Base-by-base conservation (phyloP, 192 early-diverging fungal species). In the Coemansia sp. region DNA sequence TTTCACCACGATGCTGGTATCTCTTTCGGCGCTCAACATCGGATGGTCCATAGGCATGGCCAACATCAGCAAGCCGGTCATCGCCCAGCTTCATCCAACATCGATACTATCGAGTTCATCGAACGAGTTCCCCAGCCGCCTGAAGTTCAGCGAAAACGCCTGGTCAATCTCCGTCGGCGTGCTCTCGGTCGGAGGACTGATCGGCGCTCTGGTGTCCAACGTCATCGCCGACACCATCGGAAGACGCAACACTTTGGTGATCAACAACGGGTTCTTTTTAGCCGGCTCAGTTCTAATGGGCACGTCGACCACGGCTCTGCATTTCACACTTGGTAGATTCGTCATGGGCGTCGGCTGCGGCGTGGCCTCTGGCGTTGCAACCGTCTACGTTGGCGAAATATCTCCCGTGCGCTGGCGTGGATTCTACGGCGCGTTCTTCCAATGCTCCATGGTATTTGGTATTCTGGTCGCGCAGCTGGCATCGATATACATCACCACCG, bases 301-400 rank as follows among this genome's bases (percentile, higher is more conserved):
- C 49, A 81, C 88, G 2, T 85, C 89, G 16, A 77, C 83, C 0
- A 84, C 84, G 0, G 69, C 84, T 8, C 69, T 83, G 28, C 86
- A 87, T 71, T 88, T 92, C 61, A 83, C 82, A 62, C 63, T 88
- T 31, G 93, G 91, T 8, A 87, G 92, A 28, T 82, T 92, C n/a
- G 59, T 91, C 36, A 71, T 84, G 34, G 92, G 92, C 30, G 67
- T 91, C 48, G 87, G 84, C 0, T 89, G 91, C 59, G 92, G 92
- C 50, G 66, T 90, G 7, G 70, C 77, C 0, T 80, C 73, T 8
- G 82, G 84, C 10, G 77, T 79, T 1, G 77, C 82, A 20, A 87
- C 77, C 55, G 85, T 87, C 10, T 94, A 91, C 61, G 80, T 95
- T 22, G 85, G 82, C 14, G 93, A 93, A 64, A 86, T 94, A 31